Evolutionary conservation across 2,329 filamentous ascomycete genomes (phyloP).

Genomic region (Colletotrichum simmondsii): DNA sequence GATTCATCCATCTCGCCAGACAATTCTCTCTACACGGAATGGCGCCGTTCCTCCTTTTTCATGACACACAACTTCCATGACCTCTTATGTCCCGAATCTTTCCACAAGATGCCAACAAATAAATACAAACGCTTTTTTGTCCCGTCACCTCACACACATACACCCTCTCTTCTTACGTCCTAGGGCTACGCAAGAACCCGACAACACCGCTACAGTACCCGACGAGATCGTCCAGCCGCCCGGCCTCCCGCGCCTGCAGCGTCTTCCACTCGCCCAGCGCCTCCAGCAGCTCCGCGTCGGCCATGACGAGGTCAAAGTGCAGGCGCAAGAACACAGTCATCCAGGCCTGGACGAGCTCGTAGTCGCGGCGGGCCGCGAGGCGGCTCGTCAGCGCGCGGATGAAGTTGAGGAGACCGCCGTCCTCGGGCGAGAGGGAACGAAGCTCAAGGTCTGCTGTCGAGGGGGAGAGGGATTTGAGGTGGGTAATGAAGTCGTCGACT

Average conservation of each 20-base stretch:
- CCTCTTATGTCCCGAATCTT: background rate
- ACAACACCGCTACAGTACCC: constrained; percentile 91
- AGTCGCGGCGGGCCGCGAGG: constrained; percentile 78
- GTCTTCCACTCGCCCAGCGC: constrained; percentile 76
- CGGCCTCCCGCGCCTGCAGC: constrained; percentile 77
- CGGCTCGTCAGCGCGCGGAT: constrained; percentile 81
- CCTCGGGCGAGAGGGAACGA: constrained; percentile 74
- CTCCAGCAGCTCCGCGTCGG: constrained; percentile 62
- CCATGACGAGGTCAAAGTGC: constrained; percentile 71
- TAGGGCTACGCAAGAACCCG: constrained; percentile 77
- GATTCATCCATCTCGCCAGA: background rate
- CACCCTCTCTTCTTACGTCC: constrained; percentile 51
- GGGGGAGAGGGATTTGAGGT: constrained; percentile 84
- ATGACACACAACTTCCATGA: background rate
- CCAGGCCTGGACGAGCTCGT: constrained; percentile 95
- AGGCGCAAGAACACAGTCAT: constrained; percentile 93
- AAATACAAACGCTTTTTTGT: background rate
- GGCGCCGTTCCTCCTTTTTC: background rate
- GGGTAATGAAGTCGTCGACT: constrained; percentile 75
- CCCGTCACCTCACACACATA: background rate
- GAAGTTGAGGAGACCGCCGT: constrained; percentile 82
- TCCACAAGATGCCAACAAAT: background rate
- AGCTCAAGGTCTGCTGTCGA: constrained; percentile 92
- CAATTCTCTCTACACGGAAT: background rate
- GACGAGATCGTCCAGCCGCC: constrained; percentile 78